A percentile compares a stretch with the other conserved stretches of the same genome.
Evolutionary conservation across 352 stramenopile species (phyloP).

Genomic region (Globisporangium middletonii): DNA sequence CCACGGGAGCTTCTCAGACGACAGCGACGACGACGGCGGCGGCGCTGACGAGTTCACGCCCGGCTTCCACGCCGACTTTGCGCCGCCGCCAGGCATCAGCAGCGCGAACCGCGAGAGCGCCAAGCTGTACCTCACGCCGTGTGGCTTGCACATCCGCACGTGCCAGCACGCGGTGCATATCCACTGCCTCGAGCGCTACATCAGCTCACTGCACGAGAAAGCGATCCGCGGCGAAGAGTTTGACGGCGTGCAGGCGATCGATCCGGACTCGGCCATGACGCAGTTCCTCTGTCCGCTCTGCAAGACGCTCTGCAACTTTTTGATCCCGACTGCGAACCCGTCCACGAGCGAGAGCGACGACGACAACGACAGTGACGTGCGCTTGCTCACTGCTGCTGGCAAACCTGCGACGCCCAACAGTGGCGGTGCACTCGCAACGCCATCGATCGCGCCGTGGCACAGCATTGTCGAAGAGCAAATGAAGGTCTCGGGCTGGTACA

Average conservation of each 20-base stretch:
- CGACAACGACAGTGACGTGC: constrained; percentile 8
- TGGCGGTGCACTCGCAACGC: background rate
- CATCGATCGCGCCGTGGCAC: constrained; percentile 31
- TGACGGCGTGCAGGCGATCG: constrained; percentile 83
- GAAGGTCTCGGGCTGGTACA: constrained; percentile 59
- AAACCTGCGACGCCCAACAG: background rate
- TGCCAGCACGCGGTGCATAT: constrained; percentile 86
- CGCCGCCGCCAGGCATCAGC: constrained; percentile 39
- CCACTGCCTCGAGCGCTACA: constrained; percentile 83
- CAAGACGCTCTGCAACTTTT: constrained; percentile 90
- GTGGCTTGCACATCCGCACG: constrained; percentile 76
- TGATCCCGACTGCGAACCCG: constrained; percentile 77
- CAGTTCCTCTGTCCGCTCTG: constrained; percentile 91
- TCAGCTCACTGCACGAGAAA: constrained; percentile 82
- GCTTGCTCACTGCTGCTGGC: background rate
- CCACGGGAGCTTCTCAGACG: constrained; percentile 27
- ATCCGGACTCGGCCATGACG: constrained; percentile 84
- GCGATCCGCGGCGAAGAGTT: constrained; percentile 85
- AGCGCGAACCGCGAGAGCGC: constrained; percentile 37
- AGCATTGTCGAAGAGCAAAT: constrained; percentile 58
- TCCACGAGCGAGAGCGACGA: constrained; percentile 7
- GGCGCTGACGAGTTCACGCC: constrained; percentile 31
- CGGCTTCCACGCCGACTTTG: constrained; percentile 34
- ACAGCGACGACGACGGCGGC: constrained; percentile 43
- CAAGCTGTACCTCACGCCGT: constrained; percentile 73